phyloP scores from a whole-genome alignment of 202 grass and related monocot species.

The Hordeum pubiflorum region DNA sequence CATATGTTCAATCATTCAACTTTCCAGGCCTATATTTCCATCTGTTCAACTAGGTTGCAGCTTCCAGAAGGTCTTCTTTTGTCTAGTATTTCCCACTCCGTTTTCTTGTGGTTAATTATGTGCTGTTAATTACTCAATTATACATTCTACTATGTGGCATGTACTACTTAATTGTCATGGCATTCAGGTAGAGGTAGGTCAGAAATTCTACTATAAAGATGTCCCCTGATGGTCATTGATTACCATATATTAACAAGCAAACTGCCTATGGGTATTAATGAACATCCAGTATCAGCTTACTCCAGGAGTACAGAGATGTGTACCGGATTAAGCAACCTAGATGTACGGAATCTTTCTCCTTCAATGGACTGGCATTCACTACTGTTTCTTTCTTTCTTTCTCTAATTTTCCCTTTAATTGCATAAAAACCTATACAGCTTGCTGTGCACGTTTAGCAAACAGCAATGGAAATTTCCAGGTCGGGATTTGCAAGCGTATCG shows the following conservation, averaged over 20 bases:
- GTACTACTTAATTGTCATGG: not conserved
- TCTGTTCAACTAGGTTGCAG: not conserved
- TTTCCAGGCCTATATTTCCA: not conserved
- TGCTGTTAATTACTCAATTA: not conserved
- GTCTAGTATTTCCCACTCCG: not conserved
- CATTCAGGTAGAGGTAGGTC: not conserved
- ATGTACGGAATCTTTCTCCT: constrained; percentile 4
- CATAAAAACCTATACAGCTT: constrained; percentile 11
- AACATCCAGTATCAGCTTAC: not conserved
- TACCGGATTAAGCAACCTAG: constrained; percentile 13
- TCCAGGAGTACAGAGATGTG: not conserved
- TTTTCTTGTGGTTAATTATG: not conserved
- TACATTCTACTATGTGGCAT: not conserved
- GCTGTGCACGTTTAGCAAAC: not conserved
- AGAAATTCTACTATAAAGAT: not conserved
- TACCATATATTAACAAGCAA: constrained; percentile 5
- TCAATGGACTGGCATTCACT: constrained; percentile 2
- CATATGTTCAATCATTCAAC: not conserved
- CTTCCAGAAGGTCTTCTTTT: not conserved
- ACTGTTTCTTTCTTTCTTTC: constrained; percentile 5
- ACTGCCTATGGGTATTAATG: constrained; percentile 13
- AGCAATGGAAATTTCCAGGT: constrained; percentile 24
- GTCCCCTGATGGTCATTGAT: not conserved
- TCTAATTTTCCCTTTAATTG: constrained; percentile 6
- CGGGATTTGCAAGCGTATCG: not conserved